Evolutionary conservation across 495 filamentous ascomycete genomes (phyloP).

Genomic region (Penicillium herquei): DNA sequence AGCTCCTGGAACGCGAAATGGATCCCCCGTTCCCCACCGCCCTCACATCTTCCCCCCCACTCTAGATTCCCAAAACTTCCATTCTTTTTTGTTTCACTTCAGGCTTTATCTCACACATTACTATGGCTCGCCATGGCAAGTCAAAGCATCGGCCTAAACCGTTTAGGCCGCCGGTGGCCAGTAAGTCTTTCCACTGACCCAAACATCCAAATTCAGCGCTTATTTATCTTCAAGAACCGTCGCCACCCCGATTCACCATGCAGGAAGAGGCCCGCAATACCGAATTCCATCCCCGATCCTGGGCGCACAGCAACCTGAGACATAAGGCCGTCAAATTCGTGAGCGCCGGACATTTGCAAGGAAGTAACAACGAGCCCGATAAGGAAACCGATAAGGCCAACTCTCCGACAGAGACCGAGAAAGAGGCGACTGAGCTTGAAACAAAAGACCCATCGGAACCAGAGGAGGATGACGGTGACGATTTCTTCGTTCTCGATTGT

Average conservation of each 20-base stretch:
- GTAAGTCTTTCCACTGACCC: slow-evolving; percentile 1
- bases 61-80: slow-evolving; percentile 4
- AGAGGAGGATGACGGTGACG: background rate
- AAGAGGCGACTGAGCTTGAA: slow-evolving; percentile 8
- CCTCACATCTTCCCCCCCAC: slow-evolving; percentile 6
- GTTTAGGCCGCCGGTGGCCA: slow-evolving; percentile 7
- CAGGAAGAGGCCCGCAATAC: slow-evolving; percentile 78
- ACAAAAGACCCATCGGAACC: slow-evolving; percentile 1
- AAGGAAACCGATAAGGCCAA: slow-evolving; percentile 1
- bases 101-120: background rate
- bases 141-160: slow-evolving; percentile 21
- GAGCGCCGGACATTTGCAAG: slow-evolving; percentile 62
- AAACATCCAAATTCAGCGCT: background rate
- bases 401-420: background rate
- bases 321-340: slow-evolving; percentile 69
- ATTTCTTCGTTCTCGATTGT: slow-evolving; percentile 27
- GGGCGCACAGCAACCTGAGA: slow-evolving; percentile 39
- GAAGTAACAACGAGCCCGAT: slow-evolving; percentile 26
- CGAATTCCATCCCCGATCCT: slow-evolving; percentile 51
- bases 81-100: background rate
- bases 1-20: too few relatives aligned
- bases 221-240: slow-evolving; percentile 11
- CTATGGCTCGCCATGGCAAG: slow-evolving; percentile 32
- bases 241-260: slow-evolving; percentile 53
- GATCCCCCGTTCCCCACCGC: background rate